phyloP scores from a whole-genome alignment of 768 basidiomycete species.

The Xerocomellus intermedius region DNA sequence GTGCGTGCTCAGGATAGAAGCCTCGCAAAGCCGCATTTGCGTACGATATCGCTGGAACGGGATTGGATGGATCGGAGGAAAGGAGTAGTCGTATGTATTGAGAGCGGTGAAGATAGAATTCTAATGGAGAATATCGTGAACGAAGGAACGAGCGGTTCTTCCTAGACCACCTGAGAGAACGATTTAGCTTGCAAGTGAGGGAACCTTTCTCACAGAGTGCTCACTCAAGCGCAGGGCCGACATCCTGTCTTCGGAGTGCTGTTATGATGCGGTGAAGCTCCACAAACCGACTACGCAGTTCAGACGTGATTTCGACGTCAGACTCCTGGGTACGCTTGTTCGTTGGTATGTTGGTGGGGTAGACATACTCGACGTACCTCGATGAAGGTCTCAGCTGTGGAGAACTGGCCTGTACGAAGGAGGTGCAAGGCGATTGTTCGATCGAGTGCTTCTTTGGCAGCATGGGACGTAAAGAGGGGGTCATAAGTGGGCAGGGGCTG shows the following conservation, averaged over 20 bases:
- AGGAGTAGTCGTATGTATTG: conserved; percentile 82
- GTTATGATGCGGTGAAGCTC: conserved; percentile 73
- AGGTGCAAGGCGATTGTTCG: conserved; percentile 73
- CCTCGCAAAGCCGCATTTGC: conserved; percentile 62
- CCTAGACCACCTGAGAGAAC: conserved; percentile 68
- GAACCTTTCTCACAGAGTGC: conserved; percentile 20
- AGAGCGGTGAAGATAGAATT: conserved; percentile 88
- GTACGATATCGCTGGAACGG: conserved; percentile 66
- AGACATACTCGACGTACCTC: conserved; percentile 43
- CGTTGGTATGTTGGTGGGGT: background rate
- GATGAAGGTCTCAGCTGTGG: conserved; percentile 71
- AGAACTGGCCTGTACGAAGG: conserved; percentile 78
- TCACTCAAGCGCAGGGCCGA: conserved; percentile 76
- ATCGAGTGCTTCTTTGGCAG: conserved; percentile 62
- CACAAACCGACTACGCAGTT: conserved; percentile 55
- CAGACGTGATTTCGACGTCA: conserved; percentile 50
- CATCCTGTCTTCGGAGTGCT: conserved; percentile 62
- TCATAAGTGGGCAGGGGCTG: conserved; percentile 62
- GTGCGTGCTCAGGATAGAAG: conserved; percentile 59
- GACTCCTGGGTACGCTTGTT: conserved; percentile 54
- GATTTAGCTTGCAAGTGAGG: background rate
- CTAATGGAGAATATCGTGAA: conserved; percentile 72
- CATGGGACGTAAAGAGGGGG: conserved; percentile 60
- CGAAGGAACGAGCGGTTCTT: conserved; percentile 65
- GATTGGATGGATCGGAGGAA: conserved; percentile 56